Percentiles rank a stretch among this genome's conserved stretches.
These are phyloP conservation scores for Populus pruinosa DNA, from an alignment of 345 rosid species.

Conservation along the genomic window DNA sequence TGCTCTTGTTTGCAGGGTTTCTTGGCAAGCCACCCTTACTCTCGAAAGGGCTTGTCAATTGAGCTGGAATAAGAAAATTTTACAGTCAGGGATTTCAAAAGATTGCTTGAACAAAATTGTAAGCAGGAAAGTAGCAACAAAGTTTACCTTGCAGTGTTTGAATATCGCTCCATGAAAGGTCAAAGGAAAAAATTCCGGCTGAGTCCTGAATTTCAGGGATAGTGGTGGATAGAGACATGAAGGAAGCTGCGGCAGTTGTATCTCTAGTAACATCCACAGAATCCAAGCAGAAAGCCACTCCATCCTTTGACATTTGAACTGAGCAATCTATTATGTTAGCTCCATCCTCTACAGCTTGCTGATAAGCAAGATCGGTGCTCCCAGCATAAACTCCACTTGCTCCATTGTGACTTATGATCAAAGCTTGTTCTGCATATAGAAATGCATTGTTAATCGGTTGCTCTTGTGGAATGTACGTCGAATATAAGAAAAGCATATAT, in stretches of 20 bases:
- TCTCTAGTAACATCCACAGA: constrained; percentile 53
- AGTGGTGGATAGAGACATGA: constrained; percentile 47
- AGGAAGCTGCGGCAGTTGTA: constrained; percentile 56
- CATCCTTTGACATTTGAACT: constrained; percentile 85
- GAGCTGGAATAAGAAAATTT: constrained; percentile 51
- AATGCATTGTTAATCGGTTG: not conserved
- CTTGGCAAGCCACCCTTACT: constrained; percentile 29
- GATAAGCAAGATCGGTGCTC: constrained; percentile 76
- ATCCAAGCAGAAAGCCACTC: constrained; percentile 69
- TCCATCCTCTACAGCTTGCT: constrained; percentile 73
- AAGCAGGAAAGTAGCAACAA: not conserved
- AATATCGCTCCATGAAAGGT: constrained; percentile 82
- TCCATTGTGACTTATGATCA: constrained; percentile 75
- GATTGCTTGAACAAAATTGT: not conserved
- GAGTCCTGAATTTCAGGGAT: constrained; percentile 62
- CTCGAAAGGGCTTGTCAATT: constrained; percentile 54
- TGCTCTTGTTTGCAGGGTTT: constrained; percentile 62
- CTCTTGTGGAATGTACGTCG: not conserved
- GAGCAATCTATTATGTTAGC: constrained; percentile 76
- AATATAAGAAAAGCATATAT: not conserved
- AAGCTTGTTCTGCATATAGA: constrained; percentile 30
- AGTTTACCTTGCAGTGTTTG: constrained; percentile 68
- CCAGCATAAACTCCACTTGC: constrained; percentile 86
- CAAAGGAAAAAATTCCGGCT: constrained; percentile 78
- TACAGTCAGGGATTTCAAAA: not conserved